Evolutionary conservation across 768 basidiomycete species (phyloP), one percentile per base, ranked within the genome.

Genomic region (Lentinula detonsa): DNA sequence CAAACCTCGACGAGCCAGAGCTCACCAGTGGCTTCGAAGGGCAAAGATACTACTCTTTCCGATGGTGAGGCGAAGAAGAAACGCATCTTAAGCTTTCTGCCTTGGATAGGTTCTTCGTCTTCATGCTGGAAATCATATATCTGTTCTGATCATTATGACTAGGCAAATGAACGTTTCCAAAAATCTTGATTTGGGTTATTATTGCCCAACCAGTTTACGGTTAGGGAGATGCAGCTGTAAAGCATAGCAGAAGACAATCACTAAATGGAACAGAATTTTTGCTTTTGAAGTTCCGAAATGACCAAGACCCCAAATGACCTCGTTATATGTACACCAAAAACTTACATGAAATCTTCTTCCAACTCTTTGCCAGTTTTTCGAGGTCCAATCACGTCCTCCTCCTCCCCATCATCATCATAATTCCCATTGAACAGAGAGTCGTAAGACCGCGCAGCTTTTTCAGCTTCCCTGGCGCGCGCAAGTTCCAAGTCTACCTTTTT

Each of bases 311-410:
- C 7, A 33, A 13, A 35, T 16, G 11, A 56, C 21, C 18, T 48
- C 7, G 8, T 18, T 28, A 13, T 39, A 6, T 0, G 8, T 18
- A 33, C 16, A 39, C 37, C 15, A 23, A 43, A 13, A 21, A 3
- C 50, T 81, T 75, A 93, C 90, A 94, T 94, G 70, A 94, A 94
- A 70, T 94, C 92, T 53, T 94, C 91, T 71, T 93, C 91, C 68
- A 92, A 75, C 66, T 91, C 92, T 65, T 82, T 80, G 11, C 85
- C 89, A 2, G 85, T 86, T 72, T 84, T 83, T 64, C 75, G 74
- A 23, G 77, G 78, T 10, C 5, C 52, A 13, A 5, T 54, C 10
- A 62, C 76, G 35, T 75, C 71, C 57, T 73, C 68, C 18, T 72
- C 75, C 5, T 77, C 76, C 33, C 80, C 78, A 18, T 75, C 78